A percentile compares a stretch with the other conserved stretches of the same genome.
phyloP scores from a whole-genome alignment of 2,329 filamentous ascomycete genomes.

The Calonectria pauciramosa region DNA sequence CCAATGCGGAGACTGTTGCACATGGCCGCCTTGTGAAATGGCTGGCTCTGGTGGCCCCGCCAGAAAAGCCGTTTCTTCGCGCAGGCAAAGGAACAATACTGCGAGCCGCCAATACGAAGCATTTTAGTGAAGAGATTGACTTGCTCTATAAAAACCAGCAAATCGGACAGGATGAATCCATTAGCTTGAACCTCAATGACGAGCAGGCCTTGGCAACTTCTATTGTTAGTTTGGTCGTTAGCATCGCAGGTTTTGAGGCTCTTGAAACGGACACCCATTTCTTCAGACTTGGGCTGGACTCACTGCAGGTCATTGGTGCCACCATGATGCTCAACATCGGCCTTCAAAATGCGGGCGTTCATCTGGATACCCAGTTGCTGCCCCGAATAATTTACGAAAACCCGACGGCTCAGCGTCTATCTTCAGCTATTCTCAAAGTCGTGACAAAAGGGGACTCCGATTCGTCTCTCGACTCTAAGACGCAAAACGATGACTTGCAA shows the following conservation, averaged over 20 bases:
- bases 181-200: not conserved
- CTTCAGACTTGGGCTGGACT: constrained; percentile 5
- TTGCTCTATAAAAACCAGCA: not conserved
- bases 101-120: not conserved
- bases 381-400: constrained; percentile 7
- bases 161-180: not conserved
- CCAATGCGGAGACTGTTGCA: constrained; percentile 59
- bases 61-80: constrained; percentile 2
- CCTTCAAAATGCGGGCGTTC: not conserved
- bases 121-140: not conserved
- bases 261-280: not conserved
- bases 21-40: constrained; percentile 61
- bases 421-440: not conserved
- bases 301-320: not conserved
- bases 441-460: not conserved
- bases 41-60: constrained; percentile 53
- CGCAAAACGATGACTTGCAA: not conserved
- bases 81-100: constrained; percentile 1
- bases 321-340: not conserved
- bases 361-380: not conserved
- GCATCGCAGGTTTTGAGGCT: not conserved
- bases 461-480: not conserved
- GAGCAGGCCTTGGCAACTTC: not conserved
- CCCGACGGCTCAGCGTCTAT: not conserved
- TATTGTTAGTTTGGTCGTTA: not conserved